Percentiles rank a stretch among this genome's conserved stretches.
These are phyloP conservation scores for Massarina eburnea DNA, from an alignment of 2,329 filamentous ascomycete genomes.

Conservation along the genomic window DNA sequence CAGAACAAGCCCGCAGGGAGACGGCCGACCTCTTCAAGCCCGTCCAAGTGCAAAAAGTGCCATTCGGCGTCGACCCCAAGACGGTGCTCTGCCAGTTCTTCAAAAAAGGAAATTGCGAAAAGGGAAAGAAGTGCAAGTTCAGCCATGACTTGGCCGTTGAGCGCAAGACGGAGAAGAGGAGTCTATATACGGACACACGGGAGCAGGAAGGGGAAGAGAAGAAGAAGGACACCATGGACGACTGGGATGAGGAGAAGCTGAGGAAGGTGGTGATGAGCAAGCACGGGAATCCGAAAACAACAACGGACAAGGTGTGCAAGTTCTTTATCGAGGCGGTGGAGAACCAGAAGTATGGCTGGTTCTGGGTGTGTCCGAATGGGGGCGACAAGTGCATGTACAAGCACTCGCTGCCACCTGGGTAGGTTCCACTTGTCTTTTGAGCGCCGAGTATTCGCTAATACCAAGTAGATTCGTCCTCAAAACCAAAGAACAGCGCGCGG, in stretches of 20 bases:
- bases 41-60: conserved; percentile 94
- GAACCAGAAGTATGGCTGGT: conserved; percentile 99
- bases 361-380: conserved; percentile 96
- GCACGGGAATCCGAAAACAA: conserved; percentile 93
- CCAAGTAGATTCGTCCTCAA: conserved; percentile 81
- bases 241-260: conserved; percentile 98
- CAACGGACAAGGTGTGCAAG: conserved; percentile 99
- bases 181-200: conserved; percentile 83
- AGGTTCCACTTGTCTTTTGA: conserved; percentile 46
- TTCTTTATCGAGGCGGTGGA: conserved; percentile 97
- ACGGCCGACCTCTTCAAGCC: conserved; percentile 83
- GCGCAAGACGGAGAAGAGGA: conserved; percentile 89
- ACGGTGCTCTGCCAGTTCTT: conserved; percentile 95
- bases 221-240: conserved; percentile 88
- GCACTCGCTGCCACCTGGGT: conserved; percentile 93
- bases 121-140: conserved; percentile 94
- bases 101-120: conserved; percentile 97
- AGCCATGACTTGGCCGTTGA: conserved; percentile 87
- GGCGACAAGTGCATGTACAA: conserved; percentile 99
- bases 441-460: conserved; percentile 11
- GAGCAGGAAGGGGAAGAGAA: conserved; percentile 73
- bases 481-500: conserved; percentile 93
- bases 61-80: conserved; percentile 97
- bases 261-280: conserved; percentile 89
- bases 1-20: conserved; percentile 81